Evolutionary conservation across 1,284 basidiomycete genomes (phyloP).

Genomic region (Chondrostereum purpureum): DNA sequence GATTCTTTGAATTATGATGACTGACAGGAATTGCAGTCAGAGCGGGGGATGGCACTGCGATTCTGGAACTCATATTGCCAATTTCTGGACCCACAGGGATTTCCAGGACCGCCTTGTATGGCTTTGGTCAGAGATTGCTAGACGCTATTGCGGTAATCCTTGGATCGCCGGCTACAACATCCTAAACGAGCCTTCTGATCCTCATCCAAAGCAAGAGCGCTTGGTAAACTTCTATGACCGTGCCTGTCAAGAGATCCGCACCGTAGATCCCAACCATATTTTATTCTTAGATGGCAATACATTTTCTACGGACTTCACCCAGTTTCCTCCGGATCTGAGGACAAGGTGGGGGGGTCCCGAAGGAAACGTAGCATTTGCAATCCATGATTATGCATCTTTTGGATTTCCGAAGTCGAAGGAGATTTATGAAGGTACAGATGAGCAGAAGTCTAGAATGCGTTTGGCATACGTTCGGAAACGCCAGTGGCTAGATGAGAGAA

Average conservation of each 20-base stretch:
- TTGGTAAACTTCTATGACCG: constrained; percentile 60
- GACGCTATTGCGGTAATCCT: constrained; percentile 56
- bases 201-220: constrained; percentile 32
- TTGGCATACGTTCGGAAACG: constrained; percentile 14
- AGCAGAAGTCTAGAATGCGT: constrained; percentile 14
- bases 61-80: constrained; percentile 28
- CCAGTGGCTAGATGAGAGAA: constrained; percentile 47
- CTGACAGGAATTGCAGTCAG: constrained; percentile 16
- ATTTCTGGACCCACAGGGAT: constrained; percentile 68
- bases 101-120: constrained; percentile 68
- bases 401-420: constrained; percentile 16
- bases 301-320: constrained; percentile 68
- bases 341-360: constrained; percentile 34
- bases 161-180: constrained; percentile 74
- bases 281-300: constrained; percentile 70
- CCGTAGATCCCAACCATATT: constrained; percentile 59
- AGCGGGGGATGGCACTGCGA: constrained; percentile 36
- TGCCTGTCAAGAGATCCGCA: constrained; percentile 56
- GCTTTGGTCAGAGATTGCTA: constrained; percentile 66
- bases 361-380: constrained; percentile 14
- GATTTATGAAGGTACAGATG: constrained; percentile 12
- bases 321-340: constrained; percentile 53
- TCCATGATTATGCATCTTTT: constrained; percentile 15
- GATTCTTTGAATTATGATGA: neutral
- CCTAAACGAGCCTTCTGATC: constrained; percentile 72